Conservation (phyloP, 257 asterid genomes). For the Rehmannia glutinosa region DNA sequence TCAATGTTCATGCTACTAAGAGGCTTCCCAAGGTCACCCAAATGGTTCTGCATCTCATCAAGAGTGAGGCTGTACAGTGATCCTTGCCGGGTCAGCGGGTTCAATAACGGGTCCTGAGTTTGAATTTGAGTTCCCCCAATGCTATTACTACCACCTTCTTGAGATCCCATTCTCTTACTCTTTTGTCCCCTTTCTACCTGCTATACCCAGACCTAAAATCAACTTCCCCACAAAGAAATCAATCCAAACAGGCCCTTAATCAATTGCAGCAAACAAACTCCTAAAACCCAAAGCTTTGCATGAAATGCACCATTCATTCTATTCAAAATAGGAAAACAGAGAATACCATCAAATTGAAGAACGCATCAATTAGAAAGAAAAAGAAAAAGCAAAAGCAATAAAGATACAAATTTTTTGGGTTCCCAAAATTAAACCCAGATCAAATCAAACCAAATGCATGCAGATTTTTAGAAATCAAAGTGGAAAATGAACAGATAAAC, state of each 20-base stretch:
- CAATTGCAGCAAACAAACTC: constrained; percentile 18
- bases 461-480: constrained; percentile 8
- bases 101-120: constrained; percentile 29
- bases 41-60: constrained; percentile 84
- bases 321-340: constrained; percentile 7
- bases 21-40: constrained; percentile 80
- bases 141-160: constrained; percentile 47
- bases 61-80: constrained; percentile 83
- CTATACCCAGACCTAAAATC: constrained; percentile 15
- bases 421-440: constrained; percentile 7
- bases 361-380: not conserved
- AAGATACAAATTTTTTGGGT: constrained; percentile 8
- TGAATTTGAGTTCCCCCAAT: constrained; percentile 28
- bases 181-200: not conserved
- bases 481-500: not conserved
- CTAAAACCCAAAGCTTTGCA: constrained; percentile 24
- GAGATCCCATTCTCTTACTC: constrained; percentile 73
- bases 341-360: constrained; percentile 24
- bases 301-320: constrained; percentile 28
- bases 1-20: constrained; percentile 85
- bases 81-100: constrained; percentile 59
- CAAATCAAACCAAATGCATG: constrained; percentile 35
- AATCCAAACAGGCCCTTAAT: constrained; percentile 18
- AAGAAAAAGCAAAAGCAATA: not conserved
- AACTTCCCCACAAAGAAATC: constrained; percentile 13